Percentiles rank a stretch among this genome's conserved stretches.
phyloP scores from a whole-genome alignment of 768 basidiomycete genomes.

The Lactarius hengduanensis region DNA sequence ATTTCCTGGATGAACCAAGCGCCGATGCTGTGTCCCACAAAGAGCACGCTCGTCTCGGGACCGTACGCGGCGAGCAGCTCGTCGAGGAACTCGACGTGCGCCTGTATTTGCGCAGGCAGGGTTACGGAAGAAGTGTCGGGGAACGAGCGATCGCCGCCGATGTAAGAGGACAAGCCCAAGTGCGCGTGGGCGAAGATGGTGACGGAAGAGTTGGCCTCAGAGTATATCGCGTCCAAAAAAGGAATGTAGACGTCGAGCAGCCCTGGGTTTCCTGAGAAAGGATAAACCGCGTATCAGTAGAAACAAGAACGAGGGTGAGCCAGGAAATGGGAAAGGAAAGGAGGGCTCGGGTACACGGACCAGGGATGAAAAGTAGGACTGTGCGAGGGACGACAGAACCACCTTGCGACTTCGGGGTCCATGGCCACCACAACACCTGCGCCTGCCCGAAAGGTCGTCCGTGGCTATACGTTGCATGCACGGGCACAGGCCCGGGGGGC shows the following conservation, averaged over 20 bases:
- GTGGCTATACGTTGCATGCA: constrained; percentile 39
- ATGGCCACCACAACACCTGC: constrained; percentile 56
- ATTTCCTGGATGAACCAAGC: constrained; percentile 61
- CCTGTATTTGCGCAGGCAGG: constrained; percentile 21
- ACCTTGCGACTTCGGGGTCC: constrained; percentile 19
- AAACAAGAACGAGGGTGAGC: not conserved
- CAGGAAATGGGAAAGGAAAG: too few species aligned
- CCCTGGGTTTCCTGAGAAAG: constrained; percentile 50
- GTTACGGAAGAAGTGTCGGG: constrained; percentile 10
- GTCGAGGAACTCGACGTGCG: constrained; percentile 45
- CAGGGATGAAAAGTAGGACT: constrained; percentile 25
- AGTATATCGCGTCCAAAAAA: constrained; percentile 55
- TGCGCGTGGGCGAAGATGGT: constrained; percentile 56
- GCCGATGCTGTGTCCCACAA: constrained; percentile 71
- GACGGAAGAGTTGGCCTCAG: constrained; percentile 36
- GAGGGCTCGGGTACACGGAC: constrained; percentile 1
- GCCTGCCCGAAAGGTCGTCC: constrained; percentile 40
- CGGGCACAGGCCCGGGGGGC: constrained; percentile 12
- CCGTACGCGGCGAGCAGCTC: constrained; percentile 58
- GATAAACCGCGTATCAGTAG: constrained; percentile 31
- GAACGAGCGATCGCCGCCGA: constrained; percentile 48
- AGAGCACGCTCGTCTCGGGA: constrained; percentile 42
- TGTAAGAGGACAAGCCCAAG: constrained; percentile 34
- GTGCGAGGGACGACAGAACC: constrained; percentile 3
- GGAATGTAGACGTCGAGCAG: constrained; percentile 64